Conservation (phyloP, 2,329 filamentous ascomycete genomes). For the Stachybotrys chartarum region DNA sequence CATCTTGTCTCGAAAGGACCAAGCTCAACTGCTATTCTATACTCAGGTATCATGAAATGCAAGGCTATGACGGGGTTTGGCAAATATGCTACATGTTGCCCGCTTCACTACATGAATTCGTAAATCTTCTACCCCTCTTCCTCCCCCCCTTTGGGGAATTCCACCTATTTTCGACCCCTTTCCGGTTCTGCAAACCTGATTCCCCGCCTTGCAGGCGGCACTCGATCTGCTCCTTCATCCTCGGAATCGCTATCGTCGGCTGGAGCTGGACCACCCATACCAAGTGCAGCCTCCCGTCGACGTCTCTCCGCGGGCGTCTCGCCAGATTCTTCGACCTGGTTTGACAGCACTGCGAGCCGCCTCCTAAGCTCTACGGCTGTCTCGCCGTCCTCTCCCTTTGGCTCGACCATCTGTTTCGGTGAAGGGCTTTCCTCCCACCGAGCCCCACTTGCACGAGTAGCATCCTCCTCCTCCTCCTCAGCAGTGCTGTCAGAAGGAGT, state of each 20-base stretch:
- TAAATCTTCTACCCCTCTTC: too few species aligned
- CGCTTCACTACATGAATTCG: not conserved
- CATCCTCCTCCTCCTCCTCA: not conserved
- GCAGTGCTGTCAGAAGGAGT: conserved; percentile 3
- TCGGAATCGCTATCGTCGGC: conserved; percentile 43
- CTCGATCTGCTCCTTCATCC: conserved; percentile 49
- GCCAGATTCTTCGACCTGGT: conserved; percentile 33
- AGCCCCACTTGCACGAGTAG: conserved; percentile 3
- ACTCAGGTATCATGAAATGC: not conserved
- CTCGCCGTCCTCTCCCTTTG: conserved; percentile 37
- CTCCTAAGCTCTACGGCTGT: conserved; percentile 64
- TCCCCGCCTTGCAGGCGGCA: conserved; percentile 44
- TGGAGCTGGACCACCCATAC: conserved; percentile 39
- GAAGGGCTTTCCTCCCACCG: conserved; percentile 8
- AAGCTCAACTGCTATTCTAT: not conserved
- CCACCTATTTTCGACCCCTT: conserved; percentile 5
- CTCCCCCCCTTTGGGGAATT: too few species aligned
- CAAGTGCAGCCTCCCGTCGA: conserved; percentile 66
- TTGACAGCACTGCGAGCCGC: conserved; percentile 47
- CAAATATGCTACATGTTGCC: not conserved
- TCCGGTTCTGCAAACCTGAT: conserved; percentile 53
- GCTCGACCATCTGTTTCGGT: conserved; percentile 3
- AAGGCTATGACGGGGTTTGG: not conserved
- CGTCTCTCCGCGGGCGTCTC: conserved; percentile 72
- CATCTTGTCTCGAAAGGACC: not conserved